phyloP scores from a whole-genome alignment of 2,329 filamentous ascomycete species.

The Apiospora pterosperma region DNA sequence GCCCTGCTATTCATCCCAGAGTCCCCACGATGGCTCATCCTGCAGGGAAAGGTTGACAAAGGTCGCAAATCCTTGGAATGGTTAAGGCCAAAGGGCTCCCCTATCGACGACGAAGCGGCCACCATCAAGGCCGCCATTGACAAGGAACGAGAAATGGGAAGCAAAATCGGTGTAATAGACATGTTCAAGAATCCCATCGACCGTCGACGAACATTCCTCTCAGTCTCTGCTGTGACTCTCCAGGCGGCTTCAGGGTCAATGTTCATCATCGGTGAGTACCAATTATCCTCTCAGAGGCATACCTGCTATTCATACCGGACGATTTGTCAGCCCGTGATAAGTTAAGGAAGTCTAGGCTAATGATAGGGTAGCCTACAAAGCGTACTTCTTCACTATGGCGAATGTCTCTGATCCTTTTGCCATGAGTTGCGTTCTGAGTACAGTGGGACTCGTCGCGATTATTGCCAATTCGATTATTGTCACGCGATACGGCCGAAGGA shows the following conservation, averaged over 20 bases:
- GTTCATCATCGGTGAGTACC: constrained; percentile 37
- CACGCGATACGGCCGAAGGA: constrained; percentile 43
- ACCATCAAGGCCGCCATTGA: constrained; percentile 32
- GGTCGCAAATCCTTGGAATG: constrained; percentile 31
- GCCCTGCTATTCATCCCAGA: constrained; percentile 29
- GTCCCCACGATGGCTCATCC: constrained; percentile 28
- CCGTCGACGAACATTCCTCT: constrained; percentile 37
- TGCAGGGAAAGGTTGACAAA: constrained; percentile 24
- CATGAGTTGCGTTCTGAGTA: constrained; percentile 47
- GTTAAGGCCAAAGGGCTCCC: constrained; percentile 29
- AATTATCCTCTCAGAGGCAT: neutral
- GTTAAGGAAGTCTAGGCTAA: neutral
- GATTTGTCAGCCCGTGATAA: neutral
- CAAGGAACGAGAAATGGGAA: constrained; percentile 30
- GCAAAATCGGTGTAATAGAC: constrained; percentile 33
- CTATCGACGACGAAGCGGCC: constrained; percentile 28
- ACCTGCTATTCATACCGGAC: neutral
- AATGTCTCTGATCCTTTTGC: constrained; percentile 45
- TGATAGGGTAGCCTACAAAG: constrained; percentile 37
- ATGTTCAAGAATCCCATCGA: constrained; percentile 43
- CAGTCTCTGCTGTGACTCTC: constrained; percentile 37
- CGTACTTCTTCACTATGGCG: constrained; percentile 55
- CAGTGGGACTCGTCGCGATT: constrained; percentile 45
- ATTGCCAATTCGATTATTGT: constrained; percentile 45
- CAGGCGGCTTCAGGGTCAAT: constrained; percentile 43